Evolutionary conservation across 768 basidiomycete species (phyloP).

Genomic region (Crassisporium funariophilum): DNA sequence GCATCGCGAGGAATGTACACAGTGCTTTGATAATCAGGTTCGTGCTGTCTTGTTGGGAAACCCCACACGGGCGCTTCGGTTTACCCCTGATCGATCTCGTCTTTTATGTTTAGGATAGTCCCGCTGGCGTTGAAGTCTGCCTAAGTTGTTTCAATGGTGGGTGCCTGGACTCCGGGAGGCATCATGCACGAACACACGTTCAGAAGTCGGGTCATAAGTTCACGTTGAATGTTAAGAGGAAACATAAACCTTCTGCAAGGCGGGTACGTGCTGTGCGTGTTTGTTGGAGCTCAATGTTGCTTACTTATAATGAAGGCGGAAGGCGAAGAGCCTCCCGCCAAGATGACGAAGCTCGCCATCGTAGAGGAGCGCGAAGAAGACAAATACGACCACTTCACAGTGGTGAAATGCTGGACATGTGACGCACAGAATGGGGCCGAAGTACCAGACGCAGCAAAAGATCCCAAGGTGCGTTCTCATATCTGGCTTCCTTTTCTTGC

Average conservation of each 20-base stretch:
- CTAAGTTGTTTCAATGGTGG: slow-evolving; percentile 93
- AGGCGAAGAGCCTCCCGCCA: slow-evolving; percentile 81
- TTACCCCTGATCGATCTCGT: background rate
- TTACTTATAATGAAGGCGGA: slow-evolving; percentile 49
- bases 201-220: slow-evolving; percentile 73
- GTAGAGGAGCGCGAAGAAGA: slow-evolving; percentile 86
- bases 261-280: slow-evolving; percentile 31
- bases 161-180: slow-evolving; percentile 62
- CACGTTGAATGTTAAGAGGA: slow-evolving; percentile 83
- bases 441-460: slow-evolving; percentile 39
- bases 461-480: slow-evolving; percentile 33
- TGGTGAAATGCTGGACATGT: slow-evolving; percentile 79
- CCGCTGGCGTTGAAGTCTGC: slow-evolving; percentile 86
- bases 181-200: slow-evolving; percentile 76
- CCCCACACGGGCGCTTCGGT: too few species aligned
- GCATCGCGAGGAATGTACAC: slow-evolving; percentile 93
- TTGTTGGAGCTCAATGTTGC: background rate
- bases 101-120: slow-evolving; percentile 54
- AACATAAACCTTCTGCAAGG: slow-evolving; percentile 65
- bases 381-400: slow-evolving; percentile 70
- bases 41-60: too few species aligned
- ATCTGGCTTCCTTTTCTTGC: background rate
- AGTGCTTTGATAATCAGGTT: slow-evolving; percentile 95
- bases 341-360: slow-evolving; percentile 91
- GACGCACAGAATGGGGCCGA: slow-evolving; percentile 50